phyloP scores from a whole-genome alignment of 2,329 filamentous ascomycete species.

The Cladophialophora yegresii region DNA sequence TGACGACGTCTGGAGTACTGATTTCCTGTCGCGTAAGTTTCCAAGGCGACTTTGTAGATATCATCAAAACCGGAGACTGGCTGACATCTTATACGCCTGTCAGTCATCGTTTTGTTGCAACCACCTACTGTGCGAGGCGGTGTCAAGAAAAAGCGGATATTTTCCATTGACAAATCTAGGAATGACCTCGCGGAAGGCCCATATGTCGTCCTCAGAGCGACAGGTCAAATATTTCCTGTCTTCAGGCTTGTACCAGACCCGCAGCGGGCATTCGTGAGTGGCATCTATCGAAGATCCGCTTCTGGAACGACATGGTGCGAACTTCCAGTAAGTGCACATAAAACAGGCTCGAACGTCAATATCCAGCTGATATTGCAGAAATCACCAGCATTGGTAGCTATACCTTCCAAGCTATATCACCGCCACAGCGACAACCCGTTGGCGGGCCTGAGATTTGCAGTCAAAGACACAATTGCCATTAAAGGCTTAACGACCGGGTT shows the following conservation, averaged over 20 bases:
- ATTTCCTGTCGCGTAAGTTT: slow-evolving; percentile 27
- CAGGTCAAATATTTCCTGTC: slow-evolving; percentile 28
- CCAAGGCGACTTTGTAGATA: background rate
- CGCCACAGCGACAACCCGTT: slow-evolving; percentile 19
- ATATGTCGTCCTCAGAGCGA: slow-evolving; percentile 26
- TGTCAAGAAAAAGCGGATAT: slow-evolving; percentile 21
- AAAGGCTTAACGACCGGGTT: slow-evolving; percentile 29
- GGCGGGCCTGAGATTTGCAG: slow-evolving; percentile 30
- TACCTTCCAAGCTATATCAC: slow-evolving; percentile 29
- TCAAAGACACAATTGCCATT: slow-evolving; percentile 33
- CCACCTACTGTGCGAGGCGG: slow-evolving; percentile 14
- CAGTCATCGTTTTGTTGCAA: slow-evolving; percentile 29
- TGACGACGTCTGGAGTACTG: slow-evolving; percentile 31
- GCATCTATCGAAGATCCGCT: slow-evolving; percentile 17
- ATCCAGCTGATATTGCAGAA: background rate
- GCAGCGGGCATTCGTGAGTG: slow-evolving; percentile 30
- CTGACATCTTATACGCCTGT: background rate
- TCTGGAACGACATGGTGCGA: slow-evolving; percentile 14
- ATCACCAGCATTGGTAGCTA: slow-evolving; percentile 13
- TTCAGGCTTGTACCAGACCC: slow-evolving; percentile 25
- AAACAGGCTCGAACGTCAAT: background rate
- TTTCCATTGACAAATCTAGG: slow-evolving; percentile 26
- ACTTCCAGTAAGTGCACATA: slow-evolving; percentile 10
- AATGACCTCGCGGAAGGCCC: slow-evolving; percentile 25
- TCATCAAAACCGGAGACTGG: background rate